Evolutionary conservation across 176 grass and related monocot species (phyloP).

Genomic region (Musa beccarii): DNA sequence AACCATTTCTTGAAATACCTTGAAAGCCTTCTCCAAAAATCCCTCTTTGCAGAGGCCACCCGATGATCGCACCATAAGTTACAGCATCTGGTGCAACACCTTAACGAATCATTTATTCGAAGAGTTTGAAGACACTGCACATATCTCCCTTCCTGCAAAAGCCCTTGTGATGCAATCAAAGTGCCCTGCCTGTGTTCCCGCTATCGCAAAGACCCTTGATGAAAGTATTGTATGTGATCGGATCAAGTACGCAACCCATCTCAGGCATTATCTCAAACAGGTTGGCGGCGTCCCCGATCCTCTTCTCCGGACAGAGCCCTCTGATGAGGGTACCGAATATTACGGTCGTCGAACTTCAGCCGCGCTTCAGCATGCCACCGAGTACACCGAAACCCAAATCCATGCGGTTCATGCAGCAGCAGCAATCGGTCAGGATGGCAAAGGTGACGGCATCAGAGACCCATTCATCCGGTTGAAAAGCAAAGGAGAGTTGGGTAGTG

Average conservation of each 20-base stretch:
- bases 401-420: background rate
- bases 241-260: conserved; percentile 14
- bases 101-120: background rate
- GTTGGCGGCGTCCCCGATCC: background rate
- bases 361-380: background rate
- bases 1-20: conserved; percentile 23
- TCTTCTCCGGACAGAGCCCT: conserved; percentile 15
- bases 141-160: background rate
- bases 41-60: conserved; percentile 27
- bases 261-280: conserved; percentile 27
- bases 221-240: background rate
- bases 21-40: background rate
- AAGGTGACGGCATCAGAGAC: background rate
- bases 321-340: background rate
- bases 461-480: conserved; percentile 12
- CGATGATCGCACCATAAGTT: background rate
- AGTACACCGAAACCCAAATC: conserved; percentile 14
- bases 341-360: accelerated
- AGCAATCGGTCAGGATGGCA: conserved; percentile 19
- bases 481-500: background rate
- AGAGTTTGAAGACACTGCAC: background rate
- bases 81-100: background rate
- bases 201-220: conserved; percentile 11
- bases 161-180: conserved; percentile 5
- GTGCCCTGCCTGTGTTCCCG: background rate